Percentiles rank a stretch among this genome's conserved stretches.
Evolutionary conservation across 805 yeast species (phyloP).

Genomic region (Ogataea paradorogensis): DNA sequence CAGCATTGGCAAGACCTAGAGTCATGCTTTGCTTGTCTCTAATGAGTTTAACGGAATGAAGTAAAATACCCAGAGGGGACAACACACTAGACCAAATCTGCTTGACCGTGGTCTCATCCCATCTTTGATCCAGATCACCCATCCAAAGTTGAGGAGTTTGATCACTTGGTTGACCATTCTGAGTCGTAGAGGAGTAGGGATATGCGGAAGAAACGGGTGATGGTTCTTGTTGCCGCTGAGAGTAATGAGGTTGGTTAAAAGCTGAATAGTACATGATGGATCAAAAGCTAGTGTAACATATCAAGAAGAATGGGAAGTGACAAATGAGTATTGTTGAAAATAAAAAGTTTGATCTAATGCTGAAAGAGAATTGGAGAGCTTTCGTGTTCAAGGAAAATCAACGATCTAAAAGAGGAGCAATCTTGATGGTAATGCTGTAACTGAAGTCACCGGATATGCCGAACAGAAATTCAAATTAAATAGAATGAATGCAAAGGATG

Average conservation of each 20-base stretch:
- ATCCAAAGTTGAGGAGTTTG: constrained; percentile 61
- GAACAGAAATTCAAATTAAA: background rate
- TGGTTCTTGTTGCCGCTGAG: background rate
- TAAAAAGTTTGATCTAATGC: background rate
- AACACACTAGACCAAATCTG: constrained; percentile 58
- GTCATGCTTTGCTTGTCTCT: constrained; percentile 50
- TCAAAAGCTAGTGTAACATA: constrained; percentile 5
- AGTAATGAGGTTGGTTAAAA: constrained; percentile 3
- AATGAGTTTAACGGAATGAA: constrained; percentile 61
- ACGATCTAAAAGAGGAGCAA: no score
- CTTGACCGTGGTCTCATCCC: constrained; percentile 70
- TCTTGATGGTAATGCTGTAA: no score
- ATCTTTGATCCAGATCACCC: constrained; percentile 86
- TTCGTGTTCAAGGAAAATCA: no score
- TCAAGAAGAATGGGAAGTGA: constrained; percentile 1
- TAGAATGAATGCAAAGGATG: background rate
- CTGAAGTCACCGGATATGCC: background rate
- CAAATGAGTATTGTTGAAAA: background rate
- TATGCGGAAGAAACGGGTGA: background rate
- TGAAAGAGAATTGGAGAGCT: background rate
- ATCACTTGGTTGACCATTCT: constrained; percentile 9
- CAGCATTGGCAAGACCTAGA: constrained; percentile 47
- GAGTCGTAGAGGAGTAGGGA: background rate
- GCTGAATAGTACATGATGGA: constrained; percentile 5
- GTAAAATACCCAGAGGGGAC: constrained; percentile 55